These are phyloP conservation scores for Scleroderma citrinum DNA, from an alignment of 768 basidiomycete species.

Conservation along the genomic window DNA sequence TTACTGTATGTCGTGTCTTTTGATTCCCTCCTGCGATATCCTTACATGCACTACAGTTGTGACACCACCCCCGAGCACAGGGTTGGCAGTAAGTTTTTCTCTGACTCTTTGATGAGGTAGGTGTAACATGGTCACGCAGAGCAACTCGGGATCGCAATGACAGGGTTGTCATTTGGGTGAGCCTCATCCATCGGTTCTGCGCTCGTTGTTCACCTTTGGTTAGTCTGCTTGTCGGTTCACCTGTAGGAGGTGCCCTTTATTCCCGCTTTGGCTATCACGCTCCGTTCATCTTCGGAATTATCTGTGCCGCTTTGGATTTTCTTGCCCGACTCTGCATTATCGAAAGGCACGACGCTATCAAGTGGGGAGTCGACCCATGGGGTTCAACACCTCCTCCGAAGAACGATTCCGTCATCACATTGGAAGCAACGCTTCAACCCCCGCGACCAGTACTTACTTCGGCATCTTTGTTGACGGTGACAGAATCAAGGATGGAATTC, in stretches of 20 bases:
- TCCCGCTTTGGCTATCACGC: constrained; percentile 51
- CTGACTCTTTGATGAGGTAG: neutral
- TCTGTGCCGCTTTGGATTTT: constrained; percentile 44
- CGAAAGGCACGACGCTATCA: constrained; percentile 46
- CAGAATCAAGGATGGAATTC: neutral
- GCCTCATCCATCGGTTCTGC: neutral
- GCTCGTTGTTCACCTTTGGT: neutral
- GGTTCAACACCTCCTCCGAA: constrained; percentile 4
- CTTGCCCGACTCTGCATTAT: constrained; percentile 50
- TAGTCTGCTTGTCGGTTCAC: constrained; percentile 52
- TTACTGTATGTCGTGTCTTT: constrained; percentile 37
- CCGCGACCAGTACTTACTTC: neutral
- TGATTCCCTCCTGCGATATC: neutral
- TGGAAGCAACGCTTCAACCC: constrained; percentile 5
- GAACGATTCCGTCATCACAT: neutral
- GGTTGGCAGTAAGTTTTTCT: constrained; percentile 40
- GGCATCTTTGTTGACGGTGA: neutral
- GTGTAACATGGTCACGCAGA: constrained; percentile 26
- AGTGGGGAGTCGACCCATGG: constrained; percentile 42
- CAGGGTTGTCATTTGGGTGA: constrained; percentile 51
- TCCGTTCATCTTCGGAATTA: constrained; percentile 51
- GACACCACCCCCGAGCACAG: constrained; percentile 46
- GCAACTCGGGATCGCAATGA: constrained; percentile 58
- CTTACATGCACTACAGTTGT: constrained; percentile 36
- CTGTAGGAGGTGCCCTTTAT: constrained; percentile 52